These are phyloP conservation scores for Cochlearia excelsa DNA, from an alignment of 345 rosid genomes.

Conservation along the genomic window DNA sequence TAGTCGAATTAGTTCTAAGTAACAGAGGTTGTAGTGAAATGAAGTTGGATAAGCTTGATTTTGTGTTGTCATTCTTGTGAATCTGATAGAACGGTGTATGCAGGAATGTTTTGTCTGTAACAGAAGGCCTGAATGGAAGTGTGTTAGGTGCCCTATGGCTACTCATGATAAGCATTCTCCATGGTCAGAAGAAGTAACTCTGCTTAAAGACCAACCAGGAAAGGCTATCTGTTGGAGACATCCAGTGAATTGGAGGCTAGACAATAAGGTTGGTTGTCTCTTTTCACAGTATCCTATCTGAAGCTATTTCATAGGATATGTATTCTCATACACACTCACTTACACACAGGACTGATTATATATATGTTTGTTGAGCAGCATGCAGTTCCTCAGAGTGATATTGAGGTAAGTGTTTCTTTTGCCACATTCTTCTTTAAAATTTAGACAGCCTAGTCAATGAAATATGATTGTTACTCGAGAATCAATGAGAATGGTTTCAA, in stretches of 20 bases:
- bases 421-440: conserved; percentile 8
- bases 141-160: conserved; percentile 62
- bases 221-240: conserved; percentile 92
- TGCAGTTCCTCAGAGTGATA: conserved; percentile 51
- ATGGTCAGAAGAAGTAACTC: conserved; percentile 66
- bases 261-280: conserved; percentile 65
- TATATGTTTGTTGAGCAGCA: conserved; percentile 81
- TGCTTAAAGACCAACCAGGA: conserved; percentile 54
- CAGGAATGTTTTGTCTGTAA: conserved; percentile 84
- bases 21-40: not conserved
- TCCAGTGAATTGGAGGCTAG: conserved; percentile 62
- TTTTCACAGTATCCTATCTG: conserved; percentile 27
- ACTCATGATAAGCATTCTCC: conserved; percentile 80
- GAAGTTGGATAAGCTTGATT: conserved; percentile 8
- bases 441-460: conserved; percentile 21
- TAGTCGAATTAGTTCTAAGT: not conserved
- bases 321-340: conserved; percentile 51
- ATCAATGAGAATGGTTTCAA: conserved; percentile 12
- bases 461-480: not conserved
- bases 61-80: not conserved
- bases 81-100: conserved; percentile 16
- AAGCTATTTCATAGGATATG: conserved; percentile 10
- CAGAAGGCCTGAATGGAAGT: conserved; percentile 62
- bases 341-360: conserved; percentile 69
- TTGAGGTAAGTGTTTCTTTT: conserved; percentile 66